Percentiles rank a stretch among this genome's conserved stretches.
phyloP scores from a whole-genome alignment of 345 rosid genomes.

The Eucalyptus marginata region DNA sequence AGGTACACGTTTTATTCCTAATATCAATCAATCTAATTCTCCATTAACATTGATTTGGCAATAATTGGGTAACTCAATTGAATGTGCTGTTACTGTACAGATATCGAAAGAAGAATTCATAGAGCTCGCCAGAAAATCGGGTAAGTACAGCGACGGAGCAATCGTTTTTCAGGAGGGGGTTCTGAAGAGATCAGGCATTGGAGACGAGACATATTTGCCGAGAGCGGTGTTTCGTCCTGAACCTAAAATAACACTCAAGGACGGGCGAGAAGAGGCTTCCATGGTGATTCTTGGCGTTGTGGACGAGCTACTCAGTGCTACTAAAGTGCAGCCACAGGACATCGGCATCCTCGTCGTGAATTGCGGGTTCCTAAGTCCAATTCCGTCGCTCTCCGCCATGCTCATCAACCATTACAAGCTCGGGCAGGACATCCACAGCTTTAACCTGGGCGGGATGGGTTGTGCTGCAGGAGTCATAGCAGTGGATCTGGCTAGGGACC shows the following conservation, averaged over 20 bases:
- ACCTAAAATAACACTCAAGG: slow-evolving; percentile 20
- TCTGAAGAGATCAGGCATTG: slow-evolving; percentile 55
- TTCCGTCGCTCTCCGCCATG: slow-evolving; percentile 64
- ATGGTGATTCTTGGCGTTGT: slow-evolving; percentile 56
- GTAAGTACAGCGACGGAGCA: slow-evolving; percentile 39
- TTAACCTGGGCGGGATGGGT: slow-evolving; percentile 79
- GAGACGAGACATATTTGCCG: slow-evolving; percentile 63
- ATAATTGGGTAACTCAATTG: not conserved
- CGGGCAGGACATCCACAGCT: slow-evolving; percentile 46
- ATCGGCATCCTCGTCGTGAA: slow-evolving; percentile 49
- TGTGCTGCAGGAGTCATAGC: slow-evolving; percentile 73
- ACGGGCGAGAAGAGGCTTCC: slow-evolving; percentile 66
- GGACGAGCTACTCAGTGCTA: slow-evolving; percentile 41
- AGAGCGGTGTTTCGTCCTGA: slow-evolving; percentile 30
- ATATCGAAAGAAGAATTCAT: slow-evolving; percentile 48
- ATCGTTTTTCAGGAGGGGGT: slow-evolving; percentile 33
- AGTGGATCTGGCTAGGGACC: slow-evolving; percentile 19
- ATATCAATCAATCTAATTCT: not conserved
- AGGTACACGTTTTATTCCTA: slow-evolving; percentile 24
- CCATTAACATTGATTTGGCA: not conserved
- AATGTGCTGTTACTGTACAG: slow-evolving; percentile 2
- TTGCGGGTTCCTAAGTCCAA: slow-evolving; percentile 58
- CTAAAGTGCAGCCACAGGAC: slow-evolving; percentile 33
- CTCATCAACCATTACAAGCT: slow-evolving; percentile 65
- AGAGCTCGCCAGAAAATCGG: slow-evolving; percentile 38